Base-by-base conservation (phyloP, 805 yeast genomes). In the Cyberlindnera euphorbiiphila region DNA sequence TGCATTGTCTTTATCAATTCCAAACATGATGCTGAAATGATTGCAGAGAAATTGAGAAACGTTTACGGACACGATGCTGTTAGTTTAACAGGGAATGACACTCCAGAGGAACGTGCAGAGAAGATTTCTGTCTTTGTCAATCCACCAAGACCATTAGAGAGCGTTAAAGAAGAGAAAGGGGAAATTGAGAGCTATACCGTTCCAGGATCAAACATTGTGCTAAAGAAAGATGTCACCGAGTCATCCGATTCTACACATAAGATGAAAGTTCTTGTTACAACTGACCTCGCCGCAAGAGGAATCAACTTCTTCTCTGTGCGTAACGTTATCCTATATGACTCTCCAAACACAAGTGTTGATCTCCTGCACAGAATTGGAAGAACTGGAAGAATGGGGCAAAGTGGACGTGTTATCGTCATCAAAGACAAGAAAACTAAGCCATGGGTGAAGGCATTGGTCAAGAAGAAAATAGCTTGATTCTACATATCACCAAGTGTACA, bases 341-440 rank as follows among this genome's bases (percentile, higher is more conserved):
- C 88, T 30, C 98, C 98, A 6, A 72, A 74, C 36, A 80, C 83
- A 5, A 76, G 96, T 0, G 80, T 86, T 14, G 98, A 91, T 60
- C 66, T 91, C 42, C 78, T 91, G 15, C 98, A 91, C 58, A 69
- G 98, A 44, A 82, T 86, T 1, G 98, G 98, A 2, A 75, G 98
- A 62, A 91, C 97, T 0, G 97, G 96, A 3, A 67, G 98, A 57
- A 81, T 89, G 84, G 85, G 83, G 30, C 87, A 82, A 53, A 71
- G 82, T 25, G 98, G 98, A 11, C 72, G 96, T 43, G 96, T 86
- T 2, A 81, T 87, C 45, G 66, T 93, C 53, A 76, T 91, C 35
- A 81, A 82, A 19, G 82, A 80, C 44, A 78, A 79, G 45, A 61
- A 69, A 33, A 69, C 74, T n/a, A 81, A 81, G 50, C 71, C 84